phyloP scores from a whole-genome alignment of 768 basidiomycete species.

The Clitopilus hobsonii region DNA sequence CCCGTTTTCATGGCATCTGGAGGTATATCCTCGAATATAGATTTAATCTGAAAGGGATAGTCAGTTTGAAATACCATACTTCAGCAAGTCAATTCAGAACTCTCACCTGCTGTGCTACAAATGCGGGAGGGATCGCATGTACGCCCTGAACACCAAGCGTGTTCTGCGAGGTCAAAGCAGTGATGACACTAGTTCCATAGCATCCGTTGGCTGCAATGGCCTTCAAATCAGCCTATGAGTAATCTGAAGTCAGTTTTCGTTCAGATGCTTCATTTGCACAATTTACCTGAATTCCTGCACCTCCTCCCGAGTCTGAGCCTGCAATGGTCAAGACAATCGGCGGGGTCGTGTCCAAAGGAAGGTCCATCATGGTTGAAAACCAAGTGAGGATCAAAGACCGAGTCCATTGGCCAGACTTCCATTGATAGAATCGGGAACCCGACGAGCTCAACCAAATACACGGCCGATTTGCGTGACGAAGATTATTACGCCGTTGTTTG shows the following conservation, averaged over 20 bases:
- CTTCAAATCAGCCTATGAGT: conserved; percentile 73
- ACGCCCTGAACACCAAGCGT: conserved; percentile 79
- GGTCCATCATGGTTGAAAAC: not conserved
- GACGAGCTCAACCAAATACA: not conserved
- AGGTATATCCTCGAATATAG: conserved; percentile 68
- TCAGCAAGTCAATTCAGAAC: not conserved
- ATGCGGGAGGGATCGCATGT: conserved; percentile 60
- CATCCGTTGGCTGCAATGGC: conserved; percentile 75
- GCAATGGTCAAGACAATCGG: conserved; percentile 62
- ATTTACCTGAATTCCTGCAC: conserved; percentile 83
- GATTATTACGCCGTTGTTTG: not conserved
- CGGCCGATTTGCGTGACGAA: not conserved
- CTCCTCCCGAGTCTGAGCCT: conserved; percentile 79
- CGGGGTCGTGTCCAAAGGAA: not conserved
- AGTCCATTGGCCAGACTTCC: not conserved
- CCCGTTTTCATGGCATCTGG: conserved; percentile 82
- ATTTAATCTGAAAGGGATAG: conserved; percentile 56
- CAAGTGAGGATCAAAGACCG: not conserved
- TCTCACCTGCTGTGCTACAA: conserved; percentile 70
- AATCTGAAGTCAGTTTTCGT: not conserved
- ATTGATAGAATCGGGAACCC: not conserved
- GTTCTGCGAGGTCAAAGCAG: conserved; percentile 88
- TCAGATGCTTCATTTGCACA: conserved; percentile 4
- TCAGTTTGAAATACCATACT: not conserved
- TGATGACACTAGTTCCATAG: conserved; percentile 79